Evolutionary conservation across 352 stramenopile species (phyloP).

Genomic region (Aphanomyces euteiches): DNA sequence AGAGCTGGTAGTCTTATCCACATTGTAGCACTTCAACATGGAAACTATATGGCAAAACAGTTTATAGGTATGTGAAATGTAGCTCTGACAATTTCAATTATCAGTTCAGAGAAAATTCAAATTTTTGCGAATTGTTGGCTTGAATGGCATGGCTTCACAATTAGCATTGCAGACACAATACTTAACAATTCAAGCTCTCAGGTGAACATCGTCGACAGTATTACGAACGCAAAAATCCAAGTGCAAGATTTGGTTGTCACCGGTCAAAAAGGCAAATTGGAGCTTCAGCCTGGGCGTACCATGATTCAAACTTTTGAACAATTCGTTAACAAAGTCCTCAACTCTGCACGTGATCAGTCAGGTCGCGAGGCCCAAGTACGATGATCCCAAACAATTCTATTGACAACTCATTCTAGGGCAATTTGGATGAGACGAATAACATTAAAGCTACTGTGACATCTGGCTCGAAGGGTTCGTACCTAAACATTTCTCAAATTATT

Average conservation of each 20-base stretch:
- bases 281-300: constrained; percentile 97
- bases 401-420: constrained; percentile 5
- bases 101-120: too few species aligned
- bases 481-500: constrained; percentile 99
- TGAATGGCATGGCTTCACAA: constrained; percentile 96
- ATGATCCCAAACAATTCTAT: too few species aligned
- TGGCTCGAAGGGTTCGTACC: constrained; percentile 99
- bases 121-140: too few species aligned
- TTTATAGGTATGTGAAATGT: too few species aligned
- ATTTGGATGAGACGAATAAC: constrained; percentile 95
- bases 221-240: constrained; percentile 97
- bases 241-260: constrained; percentile 93
- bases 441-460: constrained; percentile 99
- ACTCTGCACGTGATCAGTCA: constrained; percentile 82
- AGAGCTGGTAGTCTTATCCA: constrained; percentile 97
- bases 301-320: constrained; percentile 99
- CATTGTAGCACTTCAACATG: too few species aligned
- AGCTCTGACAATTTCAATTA: too few species aligned
- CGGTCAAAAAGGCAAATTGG: constrained; percentile 96
- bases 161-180: constrained; percentile 98
- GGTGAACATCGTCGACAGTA: constrained; percentile 98
- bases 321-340: constrained; percentile 96
- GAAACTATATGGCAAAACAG: too few species aligned
- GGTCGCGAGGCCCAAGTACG: constrained; percentile 50
- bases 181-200: too few species aligned